These are phyloP conservation scores for Pythium phragmitis DNA, from an alignment of 352 stramenopile genomes.

Conservation along the genomic window DNA sequence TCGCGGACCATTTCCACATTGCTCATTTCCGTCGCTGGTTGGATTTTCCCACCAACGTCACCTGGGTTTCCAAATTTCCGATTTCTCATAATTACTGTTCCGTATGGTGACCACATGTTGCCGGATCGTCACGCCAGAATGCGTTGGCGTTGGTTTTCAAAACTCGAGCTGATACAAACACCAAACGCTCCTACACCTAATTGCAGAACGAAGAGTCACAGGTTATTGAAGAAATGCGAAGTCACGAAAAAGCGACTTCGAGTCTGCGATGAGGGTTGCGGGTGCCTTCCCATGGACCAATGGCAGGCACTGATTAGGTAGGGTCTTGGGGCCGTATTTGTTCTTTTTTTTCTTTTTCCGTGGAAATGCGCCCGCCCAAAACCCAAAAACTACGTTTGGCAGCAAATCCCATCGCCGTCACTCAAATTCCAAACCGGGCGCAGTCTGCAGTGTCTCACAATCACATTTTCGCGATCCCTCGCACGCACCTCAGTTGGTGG, in stretches of 20 bases:
- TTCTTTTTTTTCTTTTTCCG: constrained; percentile 2
- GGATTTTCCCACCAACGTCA: not conserved
- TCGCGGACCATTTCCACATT: not conserved
- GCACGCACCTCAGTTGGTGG: not conserved
- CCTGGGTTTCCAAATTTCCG: not conserved
- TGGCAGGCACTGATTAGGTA: constrained; percentile 5
- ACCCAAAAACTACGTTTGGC: not conserved
- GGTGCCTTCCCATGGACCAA: constrained; percentile 8
- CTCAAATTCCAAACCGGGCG: not conserved
- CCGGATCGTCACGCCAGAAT: constrained; percentile 11
- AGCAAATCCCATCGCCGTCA: constrained; percentile 1
- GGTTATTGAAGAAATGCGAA: constrained; percentile 14
- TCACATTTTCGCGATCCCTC: constrained; percentile 1
- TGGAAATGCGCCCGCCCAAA: not conserved
- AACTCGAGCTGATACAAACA: constrained; percentile 4
- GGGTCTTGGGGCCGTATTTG: not conserved
- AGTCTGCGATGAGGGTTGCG: constrained; percentile 12
- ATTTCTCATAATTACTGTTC: not conserved
- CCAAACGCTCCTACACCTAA: constrained; percentile 1
- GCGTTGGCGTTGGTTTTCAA: not conserved
- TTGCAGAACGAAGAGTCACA: not conserved
- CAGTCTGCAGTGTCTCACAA: not conserved
- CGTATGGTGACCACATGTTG: not conserved
- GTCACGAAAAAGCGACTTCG: constrained; percentile 7
- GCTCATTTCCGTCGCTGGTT: not conserved